These are phyloP conservation scores for Tricholomella constricta DNA, from an alignment of 768 basidiomycete species.

Conservation along the genomic window DNA sequence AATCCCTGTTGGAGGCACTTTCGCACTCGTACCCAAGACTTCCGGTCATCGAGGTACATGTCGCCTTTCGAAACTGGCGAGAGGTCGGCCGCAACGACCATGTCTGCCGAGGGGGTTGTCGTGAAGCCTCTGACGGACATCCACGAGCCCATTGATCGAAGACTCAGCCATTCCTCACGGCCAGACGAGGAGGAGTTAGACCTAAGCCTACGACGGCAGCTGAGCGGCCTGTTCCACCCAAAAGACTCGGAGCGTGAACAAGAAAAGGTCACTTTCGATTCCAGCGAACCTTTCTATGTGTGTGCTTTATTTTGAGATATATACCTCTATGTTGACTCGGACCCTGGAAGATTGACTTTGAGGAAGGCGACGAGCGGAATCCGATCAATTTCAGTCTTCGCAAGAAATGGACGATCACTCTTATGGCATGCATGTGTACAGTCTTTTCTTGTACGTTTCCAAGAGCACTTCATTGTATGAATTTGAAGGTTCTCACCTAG, in stretches of 20 bases:
- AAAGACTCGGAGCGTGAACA: conserved; percentile 13
- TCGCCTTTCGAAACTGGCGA: background rate
- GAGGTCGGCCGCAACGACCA: background rate
- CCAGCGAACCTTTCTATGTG: conserved; percentile 16
- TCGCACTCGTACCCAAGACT: background rate
- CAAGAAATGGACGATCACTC: conserved; percentile 35
- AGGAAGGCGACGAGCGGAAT: conserved; percentile 24
- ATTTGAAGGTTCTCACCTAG: background rate
- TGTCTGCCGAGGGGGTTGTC: conserved; percentile 24
- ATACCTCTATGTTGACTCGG: background rate
- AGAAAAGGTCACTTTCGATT: background rate
- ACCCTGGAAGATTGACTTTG: conserved; percentile 23
- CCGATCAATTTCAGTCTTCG: conserved; percentile 21
- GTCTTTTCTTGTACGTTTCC: conserved; percentile 43
- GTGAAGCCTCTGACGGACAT: conserved; percentile 31
- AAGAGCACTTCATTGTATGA: background rate
- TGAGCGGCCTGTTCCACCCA: conserved; percentile 30
- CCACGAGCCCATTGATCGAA: conserved; percentile 40
- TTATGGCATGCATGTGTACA: conserved; percentile 49
- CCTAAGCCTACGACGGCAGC: conserved; percentile 30
- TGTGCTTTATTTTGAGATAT: background rate
- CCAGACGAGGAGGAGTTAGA: conserved; percentile 35
- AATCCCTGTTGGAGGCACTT: background rate
- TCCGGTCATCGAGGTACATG: background rate
- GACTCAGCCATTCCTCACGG: conserved; percentile 31